These are phyloP conservation scores for Neofusicoccum umdonicola DNA, from an alignment of 2,329 filamentous ascomycete genomes.

Conservation along the genomic window DNA sequence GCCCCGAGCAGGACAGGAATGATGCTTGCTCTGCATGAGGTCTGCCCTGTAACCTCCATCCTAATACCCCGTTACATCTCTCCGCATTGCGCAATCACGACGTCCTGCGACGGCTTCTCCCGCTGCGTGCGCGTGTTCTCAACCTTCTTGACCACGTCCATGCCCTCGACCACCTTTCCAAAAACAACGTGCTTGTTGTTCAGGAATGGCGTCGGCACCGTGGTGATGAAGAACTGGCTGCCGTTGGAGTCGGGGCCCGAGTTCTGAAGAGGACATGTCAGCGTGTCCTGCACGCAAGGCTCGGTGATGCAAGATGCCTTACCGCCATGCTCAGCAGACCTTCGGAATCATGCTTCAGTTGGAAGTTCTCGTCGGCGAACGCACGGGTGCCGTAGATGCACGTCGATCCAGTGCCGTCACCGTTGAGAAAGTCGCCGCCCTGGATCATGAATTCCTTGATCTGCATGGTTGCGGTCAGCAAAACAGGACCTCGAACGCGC, in stretches of 20 bases:
- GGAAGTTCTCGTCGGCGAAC: slow-evolving; percentile 91
- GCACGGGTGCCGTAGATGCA: slow-evolving; percentile 82
- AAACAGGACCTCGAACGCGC: neutral
- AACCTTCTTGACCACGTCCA: slow-evolving; percentile 90
- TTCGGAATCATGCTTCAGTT: slow-evolving; percentile 70
- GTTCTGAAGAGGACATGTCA: slow-evolving; percentile 57
- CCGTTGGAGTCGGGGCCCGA: slow-evolving; percentile 91
- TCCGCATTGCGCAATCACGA: slow-evolving; percentile 81
- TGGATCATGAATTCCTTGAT: slow-evolving; percentile 98
- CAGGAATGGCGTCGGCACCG: slow-evolving; percentile 79
- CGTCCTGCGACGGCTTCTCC: slow-evolving; percentile 81
- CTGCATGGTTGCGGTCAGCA: slow-evolving; percentile 43
- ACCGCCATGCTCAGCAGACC: slow-evolving; percentile 93
- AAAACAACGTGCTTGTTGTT: slow-evolving; percentile 96
- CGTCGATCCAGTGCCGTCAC: slow-evolving; percentile 84
- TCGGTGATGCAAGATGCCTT: slow-evolving; percentile 38
- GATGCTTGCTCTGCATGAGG: neutral
- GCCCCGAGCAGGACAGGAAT: neutral
- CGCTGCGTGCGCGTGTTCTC: slow-evolving; percentile 80
- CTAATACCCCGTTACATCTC: slow-evolving; percentile 66
- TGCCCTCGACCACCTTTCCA: slow-evolving; percentile 81
- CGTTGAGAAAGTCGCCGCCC: slow-evolving; percentile 91
- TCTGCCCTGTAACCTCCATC: neutral
- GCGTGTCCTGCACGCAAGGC: neutral
- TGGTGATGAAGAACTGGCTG: slow-evolving; percentile 97